Percentiles rank a stretch among this genome's conserved stretches.
Conservation (phyloP, 345 rosid species). For the Aquilaria malaccensis region DNA sequence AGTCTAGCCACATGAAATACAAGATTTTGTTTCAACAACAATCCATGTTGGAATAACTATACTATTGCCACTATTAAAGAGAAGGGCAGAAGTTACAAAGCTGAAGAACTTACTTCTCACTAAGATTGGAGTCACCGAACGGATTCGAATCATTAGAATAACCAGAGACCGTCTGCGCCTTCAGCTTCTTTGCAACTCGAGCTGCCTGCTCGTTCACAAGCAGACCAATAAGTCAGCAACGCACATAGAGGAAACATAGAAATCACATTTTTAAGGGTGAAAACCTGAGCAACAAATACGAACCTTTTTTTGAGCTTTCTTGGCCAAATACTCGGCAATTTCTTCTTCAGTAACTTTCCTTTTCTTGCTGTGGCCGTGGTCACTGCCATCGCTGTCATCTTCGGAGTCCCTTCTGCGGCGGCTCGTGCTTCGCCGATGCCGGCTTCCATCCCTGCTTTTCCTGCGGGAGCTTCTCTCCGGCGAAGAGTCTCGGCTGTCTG, state of each 20-base stretch:
- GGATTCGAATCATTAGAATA: slow-evolving; percentile 96
- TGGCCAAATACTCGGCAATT: slow-evolving; percentile 62
- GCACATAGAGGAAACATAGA: background rate
- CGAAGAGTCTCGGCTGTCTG: slow-evolving; percentile 1
- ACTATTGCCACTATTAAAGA: too few species aligned
- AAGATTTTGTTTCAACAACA: too few species aligned
- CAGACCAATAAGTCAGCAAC: slow-evolving; percentile 9
- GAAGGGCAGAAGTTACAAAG: too few species aligned
- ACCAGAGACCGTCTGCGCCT: slow-evolving; percentile 63
- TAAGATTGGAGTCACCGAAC: slow-evolving; percentile 92
- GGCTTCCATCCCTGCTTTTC: slow-evolving; percentile 15
- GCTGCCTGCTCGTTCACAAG: slow-evolving; percentile 40
- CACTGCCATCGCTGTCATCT: slow-evolving; percentile 14
- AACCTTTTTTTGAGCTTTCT: slow-evolving; percentile 85
- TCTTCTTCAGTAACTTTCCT: slow-evolving; percentile 55
- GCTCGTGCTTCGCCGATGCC: slow-evolving; percentile 25
- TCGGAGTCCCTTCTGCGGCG: slow-evolving; percentile 18
- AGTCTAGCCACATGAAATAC: too few species aligned
- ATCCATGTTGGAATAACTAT: too few species aligned
- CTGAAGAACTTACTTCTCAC: slow-evolving; percentile 50
- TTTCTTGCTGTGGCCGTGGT: slow-evolving; percentile 33
- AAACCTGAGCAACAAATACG: background rate
- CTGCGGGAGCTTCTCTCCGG: slow-evolving; percentile 12
- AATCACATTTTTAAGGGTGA: background rate
- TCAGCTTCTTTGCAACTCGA: slow-evolving; percentile 75